These are phyloP conservation scores for Cyberlindnera euphorbiiphila DNA, from an alignment of 805 yeast genomes.

Conservation along the genomic window DNA sequence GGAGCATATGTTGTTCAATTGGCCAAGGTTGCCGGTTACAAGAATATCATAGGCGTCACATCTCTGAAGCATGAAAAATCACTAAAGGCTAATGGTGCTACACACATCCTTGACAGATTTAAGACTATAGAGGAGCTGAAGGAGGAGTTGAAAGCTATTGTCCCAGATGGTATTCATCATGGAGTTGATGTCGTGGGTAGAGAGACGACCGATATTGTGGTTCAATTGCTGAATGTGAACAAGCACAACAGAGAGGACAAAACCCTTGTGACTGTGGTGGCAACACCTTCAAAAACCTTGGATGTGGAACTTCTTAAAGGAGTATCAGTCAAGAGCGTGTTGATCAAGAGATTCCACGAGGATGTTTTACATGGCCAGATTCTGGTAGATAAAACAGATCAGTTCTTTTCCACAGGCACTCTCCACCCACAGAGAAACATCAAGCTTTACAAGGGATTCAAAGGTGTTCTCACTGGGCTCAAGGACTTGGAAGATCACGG, in stretches of 20 bases:
- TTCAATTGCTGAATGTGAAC: constrained; percentile 28
- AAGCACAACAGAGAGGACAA: constrained; percentile 17
- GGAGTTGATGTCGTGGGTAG: constrained; percentile 45
- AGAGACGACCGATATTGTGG: constrained; percentile 33
- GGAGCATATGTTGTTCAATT: constrained; percentile 41
- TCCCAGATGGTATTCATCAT: constrained; percentile 30
- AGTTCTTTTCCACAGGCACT: constrained; percentile 27
- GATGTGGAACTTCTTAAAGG: constrained; percentile 22
- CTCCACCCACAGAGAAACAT: constrained; percentile 34
- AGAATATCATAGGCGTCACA: constrained; percentile 41
- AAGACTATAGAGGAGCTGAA: constrained; percentile 24
- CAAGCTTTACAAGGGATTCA: constrained; percentile 34
- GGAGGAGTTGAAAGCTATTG: constrained; percentile 20
- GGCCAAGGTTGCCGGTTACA: constrained; percentile 37
- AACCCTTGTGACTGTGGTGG: constrained; percentile 39
- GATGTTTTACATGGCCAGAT: constrained; percentile 35
- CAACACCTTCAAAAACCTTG: constrained; percentile 30
- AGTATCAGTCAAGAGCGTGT: constrained; percentile 32
- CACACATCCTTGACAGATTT: constrained; percentile 36
- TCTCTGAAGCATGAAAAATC: constrained; percentile 35
- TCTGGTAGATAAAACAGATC: constrained; percentile 33
- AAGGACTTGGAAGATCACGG: constrained; percentile 37
- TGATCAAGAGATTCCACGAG: constrained; percentile 42
- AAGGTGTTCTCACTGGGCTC: constrained; percentile 34
- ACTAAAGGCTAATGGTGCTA: constrained; percentile 41